These are phyloP conservation scores for Sonneratia caseolaris DNA, from an alignment of 345 rosid genomes.

Conservation along the genomic window DNA sequence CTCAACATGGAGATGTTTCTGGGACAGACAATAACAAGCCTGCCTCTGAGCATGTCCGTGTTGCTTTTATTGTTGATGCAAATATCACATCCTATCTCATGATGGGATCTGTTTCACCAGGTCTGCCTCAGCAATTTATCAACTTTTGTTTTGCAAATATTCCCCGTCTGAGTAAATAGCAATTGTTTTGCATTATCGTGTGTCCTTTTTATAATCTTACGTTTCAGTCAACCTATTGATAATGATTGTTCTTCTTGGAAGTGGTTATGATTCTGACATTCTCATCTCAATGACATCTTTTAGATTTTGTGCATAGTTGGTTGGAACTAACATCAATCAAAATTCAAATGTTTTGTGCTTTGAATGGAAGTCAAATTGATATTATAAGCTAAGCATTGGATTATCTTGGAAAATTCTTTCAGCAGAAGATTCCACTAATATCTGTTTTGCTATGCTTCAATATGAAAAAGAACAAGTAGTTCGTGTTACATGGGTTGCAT, in stretches of 20 bases:
- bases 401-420: not conserved
- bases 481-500: not conserved
- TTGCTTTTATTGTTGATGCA: constrained; percentile 95
- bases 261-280: not conserved
- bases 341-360: not conserved
- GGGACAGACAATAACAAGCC: constrained; percentile 46
- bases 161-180: not conserved
- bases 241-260: not conserved
- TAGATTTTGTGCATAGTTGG: not conserved
- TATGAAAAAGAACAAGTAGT: not conserved
- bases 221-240: not conserved
- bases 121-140: constrained; percentile 24
- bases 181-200: not conserved
- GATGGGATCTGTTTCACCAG: constrained; percentile 99
- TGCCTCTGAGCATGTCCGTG: constrained; percentile 48
- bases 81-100: constrained; percentile 97
- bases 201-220: not conserved
- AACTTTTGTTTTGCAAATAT: not conserved
- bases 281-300: too few relatives aligned
- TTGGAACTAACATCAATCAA: not conserved
- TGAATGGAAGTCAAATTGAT: not conserved
- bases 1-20: constrained; percentile 47
- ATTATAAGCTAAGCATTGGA: not conserved
- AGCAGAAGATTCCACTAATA: not conserved
- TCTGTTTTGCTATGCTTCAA: not conserved